Evolutionary conservation across 169 alveolate species (phyloP).

Genomic region (Eimeria necatrix): DNA sequence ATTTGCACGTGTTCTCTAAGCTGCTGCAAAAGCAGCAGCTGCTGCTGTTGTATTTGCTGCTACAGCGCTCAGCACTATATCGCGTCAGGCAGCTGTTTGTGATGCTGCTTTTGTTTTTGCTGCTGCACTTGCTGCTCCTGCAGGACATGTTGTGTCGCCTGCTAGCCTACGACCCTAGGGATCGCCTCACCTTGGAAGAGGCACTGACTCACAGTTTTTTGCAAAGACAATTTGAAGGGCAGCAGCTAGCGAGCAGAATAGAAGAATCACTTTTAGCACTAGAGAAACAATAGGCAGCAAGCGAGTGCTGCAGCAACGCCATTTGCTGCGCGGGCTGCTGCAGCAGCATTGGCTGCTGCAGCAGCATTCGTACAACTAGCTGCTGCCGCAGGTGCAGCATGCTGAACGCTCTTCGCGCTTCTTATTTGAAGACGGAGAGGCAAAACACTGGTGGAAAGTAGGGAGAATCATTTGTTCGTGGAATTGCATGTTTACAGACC

Average conservation of each 20-base stretch:
- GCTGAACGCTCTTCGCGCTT: not conserved
- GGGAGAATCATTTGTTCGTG: too few species aligned
- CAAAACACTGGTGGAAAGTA: too few species aligned
- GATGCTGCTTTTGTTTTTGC: not conserved
- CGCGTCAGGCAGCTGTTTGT: not conserved
- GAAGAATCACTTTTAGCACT: not conserved
- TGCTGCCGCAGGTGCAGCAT: not conserved
- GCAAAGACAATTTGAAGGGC: not conserved
- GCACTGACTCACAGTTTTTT: slow-evolving; percentile 63
- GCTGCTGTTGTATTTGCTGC: not conserved
- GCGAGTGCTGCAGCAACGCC: not conserved
- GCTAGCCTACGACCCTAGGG: slow-evolving; percentile 26
- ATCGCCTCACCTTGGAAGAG: slow-evolving; percentile 68
- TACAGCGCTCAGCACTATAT: not conserved
- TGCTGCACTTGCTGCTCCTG: slow-evolving; percentile 32
- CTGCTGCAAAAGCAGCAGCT: slow-evolving; percentile 12
- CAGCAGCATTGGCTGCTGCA: not conserved
- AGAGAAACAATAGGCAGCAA: not conserved
- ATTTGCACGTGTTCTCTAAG: not conserved
- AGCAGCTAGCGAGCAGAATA: not conserved
- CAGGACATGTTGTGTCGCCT: slow-evolving; percentile 69
- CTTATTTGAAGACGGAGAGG: too few species aligned
- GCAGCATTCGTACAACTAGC: not conserved
- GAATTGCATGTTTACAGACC: too few species aligned
- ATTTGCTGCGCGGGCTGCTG: not conserved